Percentiles rank a stretch among this genome's conserved stretches.
Evolutionary conservation across 768 basidiomycete genomes (phyloP).

Genomic region (Naganishia kalamii): DNA sequence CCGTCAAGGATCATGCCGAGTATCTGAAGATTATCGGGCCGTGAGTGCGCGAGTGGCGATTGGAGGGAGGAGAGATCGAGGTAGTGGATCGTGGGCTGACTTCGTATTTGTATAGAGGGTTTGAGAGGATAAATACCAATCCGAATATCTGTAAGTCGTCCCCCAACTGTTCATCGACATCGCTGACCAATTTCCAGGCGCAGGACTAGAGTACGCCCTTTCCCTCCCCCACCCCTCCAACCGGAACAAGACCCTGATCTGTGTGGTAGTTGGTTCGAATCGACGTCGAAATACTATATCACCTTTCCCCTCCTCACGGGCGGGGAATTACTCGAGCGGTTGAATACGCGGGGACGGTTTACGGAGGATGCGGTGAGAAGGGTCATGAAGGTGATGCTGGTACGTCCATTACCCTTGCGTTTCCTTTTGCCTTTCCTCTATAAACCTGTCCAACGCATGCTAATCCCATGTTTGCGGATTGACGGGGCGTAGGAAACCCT

Average conservation of each 20-base stretch:
- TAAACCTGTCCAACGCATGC: not conserved
- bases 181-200: slow-evolving; percentile 15
- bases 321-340: slow-evolving; percentile 28
- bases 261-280: slow-evolving; percentile 29
- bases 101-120: slow-evolving; percentile 16
- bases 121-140: slow-evolving; percentile 25
- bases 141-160: slow-evolving; percentile 29
- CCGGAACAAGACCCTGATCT: too few relatives aligned
- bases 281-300: slow-evolving; percentile 28
- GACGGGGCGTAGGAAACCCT: slow-evolving; percentile 13
- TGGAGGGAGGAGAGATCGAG: not conserved
- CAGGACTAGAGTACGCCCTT: slow-evolving; percentile 26
- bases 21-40: slow-evolving; percentile 26
- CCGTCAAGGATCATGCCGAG: slow-evolving; percentile 29
- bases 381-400: slow-evolving; percentile 29
- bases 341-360: slow-evolving; percentile 29
- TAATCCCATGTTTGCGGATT: too few relatives aligned
- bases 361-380: slow-evolving; percentile 28
- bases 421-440: not conserved
- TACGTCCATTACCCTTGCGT: slow-evolving; percentile 5
- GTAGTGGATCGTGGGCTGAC: too few relatives aligned
- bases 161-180: not conserved
- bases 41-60: slow-evolving; percentile 3
- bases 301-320: slow-evolving; percentile 31
- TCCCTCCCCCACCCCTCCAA: not conserved